phyloP scores from a whole-genome alignment of 2,329 filamentous ascomycete genomes.

The Penicillium sp. region DNA sequence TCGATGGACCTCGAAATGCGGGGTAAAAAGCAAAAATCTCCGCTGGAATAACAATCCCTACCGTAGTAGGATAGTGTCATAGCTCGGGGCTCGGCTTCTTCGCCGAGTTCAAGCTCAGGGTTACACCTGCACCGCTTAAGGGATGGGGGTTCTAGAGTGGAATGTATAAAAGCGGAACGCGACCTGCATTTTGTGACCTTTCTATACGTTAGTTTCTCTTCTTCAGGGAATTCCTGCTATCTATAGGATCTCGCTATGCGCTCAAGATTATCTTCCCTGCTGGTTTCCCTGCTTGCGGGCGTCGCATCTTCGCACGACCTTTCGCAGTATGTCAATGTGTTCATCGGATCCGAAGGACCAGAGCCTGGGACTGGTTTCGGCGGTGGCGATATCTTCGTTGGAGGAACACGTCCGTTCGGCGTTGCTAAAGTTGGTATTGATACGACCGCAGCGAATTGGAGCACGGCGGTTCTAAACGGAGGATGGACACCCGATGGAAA shows the following conservation, averaged over 20 bases:
- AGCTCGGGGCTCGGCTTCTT: background rate
- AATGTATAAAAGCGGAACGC: conserved; percentile 9
- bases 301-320: conserved; percentile 17
- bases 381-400: conserved; percentile 44
- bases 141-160: background rate
- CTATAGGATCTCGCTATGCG: background rate
- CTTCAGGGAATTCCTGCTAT: background rate
- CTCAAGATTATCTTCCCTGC: background rate
- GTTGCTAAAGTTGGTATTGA: conserved; percentile 44
- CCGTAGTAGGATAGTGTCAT: background rate
- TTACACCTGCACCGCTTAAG: background rate
- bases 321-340: conserved; percentile 42
- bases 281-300: background rate
- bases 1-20: background rate
- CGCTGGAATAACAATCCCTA: background rate
- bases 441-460: conserved; percentile 33
- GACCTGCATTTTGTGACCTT: background rate
- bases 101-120: background rate
- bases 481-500: conserved; percentile 47
- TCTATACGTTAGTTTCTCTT: background rate
- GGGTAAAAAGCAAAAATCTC: background rate
- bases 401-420: conserved; percentile 42
- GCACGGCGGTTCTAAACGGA: conserved; percentile 38
- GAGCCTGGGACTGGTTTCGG: conserved; percentile 38
- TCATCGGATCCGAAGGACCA: conserved; percentile 47